Evolutionary conservation across 2,329 filamentous ascomycete genomes (phyloP), one percentile per base, ranked within the genome.

Genomic region (Emydomyces testavorans): DNA sequence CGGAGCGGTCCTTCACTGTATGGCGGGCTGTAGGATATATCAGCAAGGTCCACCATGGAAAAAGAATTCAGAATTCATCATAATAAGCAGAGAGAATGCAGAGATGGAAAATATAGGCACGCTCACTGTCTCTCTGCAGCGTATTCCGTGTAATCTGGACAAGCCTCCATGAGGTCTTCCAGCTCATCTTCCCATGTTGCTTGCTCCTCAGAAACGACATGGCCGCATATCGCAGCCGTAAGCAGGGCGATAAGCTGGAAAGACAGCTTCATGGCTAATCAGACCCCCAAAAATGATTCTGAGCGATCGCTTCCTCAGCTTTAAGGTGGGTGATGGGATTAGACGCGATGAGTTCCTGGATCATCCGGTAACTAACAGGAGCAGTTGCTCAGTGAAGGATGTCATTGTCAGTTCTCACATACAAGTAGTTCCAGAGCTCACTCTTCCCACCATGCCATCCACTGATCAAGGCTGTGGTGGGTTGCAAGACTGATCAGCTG

Each of bases 1-100:
- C 74, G 72, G 59, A 93, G 74, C 3, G 84, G 83, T 1, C 92
- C 92, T 16, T 80, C 72, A 64, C 86, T 94, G 53, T 83, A 77
- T 1, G 92, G 92, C 16, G 73, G 74, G 63, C 88, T 94, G 52
- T 38, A 38, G 13, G 16, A n/a, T 15, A 15, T 29, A 46, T 46
- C 34, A 53, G 52, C n/a, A 35, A 15, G 28, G 13, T 32, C 48
- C 36, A n/a, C 31, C n/a, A n/a, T n/a, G n/a, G 34, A 11, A 11
- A 41, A 29, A 7, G 16, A 24, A 26, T n/a, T n/a, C n/a, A n/a
- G n/a, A 16, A 15, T 16, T 4, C 11, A 26, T 24, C 10, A 16
- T 24, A 13, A 26, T 44, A 35, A 24, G 24, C 3, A 15, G 8
- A 29, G 13, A 8, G 13, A 13, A 40, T 26, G 11, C 11, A 42